Evolutionary conservation across 495 filamentous ascomycete genomes (phyloP).

Genomic region (Rhizodiscina lignyota): DNA sequence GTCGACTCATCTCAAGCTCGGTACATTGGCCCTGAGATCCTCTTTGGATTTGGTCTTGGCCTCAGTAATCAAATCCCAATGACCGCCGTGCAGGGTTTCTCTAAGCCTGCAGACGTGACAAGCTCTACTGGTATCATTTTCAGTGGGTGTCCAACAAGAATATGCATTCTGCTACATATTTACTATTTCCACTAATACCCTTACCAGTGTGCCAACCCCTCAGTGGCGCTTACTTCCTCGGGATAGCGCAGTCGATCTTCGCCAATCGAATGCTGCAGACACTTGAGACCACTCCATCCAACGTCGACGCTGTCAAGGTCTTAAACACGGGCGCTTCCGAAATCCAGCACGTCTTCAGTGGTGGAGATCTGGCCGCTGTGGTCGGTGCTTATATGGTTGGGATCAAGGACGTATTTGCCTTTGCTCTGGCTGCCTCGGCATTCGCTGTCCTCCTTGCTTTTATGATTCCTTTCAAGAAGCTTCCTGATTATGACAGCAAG

Average conservation of each 20-base stretch:
- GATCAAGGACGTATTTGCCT: no score
- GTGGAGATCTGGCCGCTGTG: no score
- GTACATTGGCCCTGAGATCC: no score
- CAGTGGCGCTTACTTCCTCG: conserved; percentile 4
- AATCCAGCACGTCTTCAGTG: conserved; percentile 1
- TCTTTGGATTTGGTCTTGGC: no score
- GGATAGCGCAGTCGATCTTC: conserved; percentile 2
- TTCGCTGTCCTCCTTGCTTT: conserved; percentile 1
- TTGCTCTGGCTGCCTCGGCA: conserved; percentile 2
- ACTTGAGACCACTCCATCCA: not conserved
- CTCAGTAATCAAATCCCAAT: no score
- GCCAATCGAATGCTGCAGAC: conserved; percentile 2
- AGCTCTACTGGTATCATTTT: no score
- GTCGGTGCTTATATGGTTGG: no score
- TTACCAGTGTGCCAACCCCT: conserved; percentile 5
- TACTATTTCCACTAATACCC: conserved; percentile 5
- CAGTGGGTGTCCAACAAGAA: no score
- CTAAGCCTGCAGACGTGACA: no score
- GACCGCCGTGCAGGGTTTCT: no score
- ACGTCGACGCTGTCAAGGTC: conserved; percentile 2
- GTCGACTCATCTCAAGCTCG: no score
- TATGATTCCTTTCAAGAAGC: conserved; percentile 5
- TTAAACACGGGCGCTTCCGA: conserved; percentile 3
- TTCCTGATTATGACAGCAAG: conserved; percentile 3
- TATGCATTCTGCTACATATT: no score